Percentiles rank a stretch among this genome's conserved stretches.
phyloP scores from a whole-genome alignment of 192 early-diverging fungal genomes.

The Podila minutissima region DNA sequence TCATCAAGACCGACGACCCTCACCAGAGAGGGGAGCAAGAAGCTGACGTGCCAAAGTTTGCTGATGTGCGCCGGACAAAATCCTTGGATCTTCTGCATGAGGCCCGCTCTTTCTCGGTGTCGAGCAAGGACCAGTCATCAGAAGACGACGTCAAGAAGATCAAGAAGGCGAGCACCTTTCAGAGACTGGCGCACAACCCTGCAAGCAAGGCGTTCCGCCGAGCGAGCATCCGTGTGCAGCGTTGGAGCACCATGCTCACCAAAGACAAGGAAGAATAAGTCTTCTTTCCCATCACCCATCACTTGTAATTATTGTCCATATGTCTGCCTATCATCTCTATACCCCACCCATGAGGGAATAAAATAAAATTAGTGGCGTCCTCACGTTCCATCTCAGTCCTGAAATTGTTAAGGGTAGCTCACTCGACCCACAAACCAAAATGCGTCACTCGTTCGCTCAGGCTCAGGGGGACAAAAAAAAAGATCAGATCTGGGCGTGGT shows the following conservation, averaged over 20 bases:
- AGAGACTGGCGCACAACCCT: conserved; percentile 16
- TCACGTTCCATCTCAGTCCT: too few species aligned
- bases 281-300: neutral
- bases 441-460: too few species aligned
- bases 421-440: too few species aligned
- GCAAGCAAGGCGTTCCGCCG: conserved; percentile 33
- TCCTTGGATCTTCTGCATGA: neutral
- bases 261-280: conserved; percentile 5
- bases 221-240: conserved; percentile 11
- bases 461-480: too few species aligned
- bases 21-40: neutral
- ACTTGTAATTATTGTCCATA: too few species aligned
- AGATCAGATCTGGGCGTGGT: too few species aligned
- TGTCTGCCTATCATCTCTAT: too few species aligned
- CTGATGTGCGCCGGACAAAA: neutral
- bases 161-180: conserved; percentile 24
- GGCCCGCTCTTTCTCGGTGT: neutral
- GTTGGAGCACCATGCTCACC: conserved; percentile 14
- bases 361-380: too few species aligned
- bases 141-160: neutral
- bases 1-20: neutral
- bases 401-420: too few species aligned
- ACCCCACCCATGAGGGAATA: too few species aligned
- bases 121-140: neutral
- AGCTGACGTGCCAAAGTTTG: neutral